phyloP scores from a whole-genome alignment of 108 stramenopile genomes.

The Skeletonema potamos region DNA sequence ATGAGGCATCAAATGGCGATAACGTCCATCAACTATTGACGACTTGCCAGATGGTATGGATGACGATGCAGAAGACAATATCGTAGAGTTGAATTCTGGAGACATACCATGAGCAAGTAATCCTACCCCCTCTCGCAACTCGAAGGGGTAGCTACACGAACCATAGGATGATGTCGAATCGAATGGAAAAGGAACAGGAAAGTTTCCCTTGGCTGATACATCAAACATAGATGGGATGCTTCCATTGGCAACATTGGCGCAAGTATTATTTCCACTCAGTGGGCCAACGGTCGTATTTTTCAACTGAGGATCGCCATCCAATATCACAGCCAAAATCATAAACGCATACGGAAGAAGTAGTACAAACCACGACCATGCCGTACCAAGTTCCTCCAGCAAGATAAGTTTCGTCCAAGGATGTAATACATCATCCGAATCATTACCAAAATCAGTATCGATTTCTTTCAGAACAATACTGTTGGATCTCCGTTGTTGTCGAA shows the following conservation, averaged over 20 bases:
- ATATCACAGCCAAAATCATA: slow-evolving; percentile 52
- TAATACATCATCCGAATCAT: slow-evolving; percentile 22
- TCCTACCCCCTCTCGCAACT: slow-evolving; percentile 38
- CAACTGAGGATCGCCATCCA: slow-evolving; percentile 49
- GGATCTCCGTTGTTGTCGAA: neutral
- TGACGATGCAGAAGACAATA: neutral
- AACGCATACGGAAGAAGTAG: slow-evolving; percentile 67
- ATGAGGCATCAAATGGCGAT: slow-evolving; percentile 44
- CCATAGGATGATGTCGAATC: neutral
- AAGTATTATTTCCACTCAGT: slow-evolving; percentile 18
- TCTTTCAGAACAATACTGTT: slow-evolving; percentile 38
- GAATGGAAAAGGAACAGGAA: slow-evolving; percentile 41
- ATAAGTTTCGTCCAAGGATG: slow-evolving; percentile 74
- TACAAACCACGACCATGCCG: slow-evolving; percentile 72
- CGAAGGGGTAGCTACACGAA: slow-evolving; percentile 45
- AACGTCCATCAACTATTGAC: slow-evolving; percentile 36
- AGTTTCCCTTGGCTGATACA: slow-evolving; percentile 32
- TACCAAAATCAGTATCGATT: slow-evolving; percentile 13
- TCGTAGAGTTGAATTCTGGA: neutral
- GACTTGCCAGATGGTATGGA: slow-evolving; percentile 1
- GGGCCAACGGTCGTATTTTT: slow-evolving; percentile 46
- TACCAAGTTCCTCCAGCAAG: slow-evolving; percentile 77
- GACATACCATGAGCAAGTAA: slow-evolving; percentile 32
- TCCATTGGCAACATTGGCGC: slow-evolving; percentile 22
- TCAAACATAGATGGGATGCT: slow-evolving; percentile 27